Evolutionary conservation across 2,329 filamentous ascomycete genomes (phyloP), one percentile per base, ranked within the genome.

Genomic region (Xylariaceae sp.): DNA sequence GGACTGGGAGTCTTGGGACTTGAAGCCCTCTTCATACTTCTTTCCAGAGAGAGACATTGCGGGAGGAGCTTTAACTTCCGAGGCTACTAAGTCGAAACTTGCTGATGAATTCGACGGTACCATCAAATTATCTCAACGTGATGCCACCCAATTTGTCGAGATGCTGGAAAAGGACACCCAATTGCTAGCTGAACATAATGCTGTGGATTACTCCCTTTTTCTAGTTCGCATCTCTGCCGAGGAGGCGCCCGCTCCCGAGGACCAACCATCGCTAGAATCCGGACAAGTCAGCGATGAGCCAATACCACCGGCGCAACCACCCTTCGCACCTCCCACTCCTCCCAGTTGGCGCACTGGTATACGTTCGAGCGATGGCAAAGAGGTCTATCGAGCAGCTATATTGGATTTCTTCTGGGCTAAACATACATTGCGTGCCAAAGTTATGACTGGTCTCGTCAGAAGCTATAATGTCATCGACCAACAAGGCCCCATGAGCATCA

Each of bases 321-420:
- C 68, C 0, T 64, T 66, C 14, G 50, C 62, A 2, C 64, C 65
- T 1, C 63, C 65, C 1, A 37, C 47, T 1, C 64, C 65, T 3
- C 64, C 66, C 70, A 66, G 66, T 5, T 89, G 85, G 85, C 71
- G 84, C 10, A 75, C 69, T 0, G 85, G 85, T 0, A 57, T 88
- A 0, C 54, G 65, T 1, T 85, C 82, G 8, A 68, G 73, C 0
- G 80, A 87, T 55, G 78, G 78, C 0, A 79, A 79, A 54, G 85
- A 82, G 71, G 68, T 82, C 11, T 89, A 87, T 57, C 75, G 85
- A 3, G 82, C 77, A 3, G 75, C 83, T 0, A 65, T 89, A 12
- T 69, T 89, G 25, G 86, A 89, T 63, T 89, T 90, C 66, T 88
- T 89, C 69, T 89, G 85, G 85, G 79, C 83, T 0, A 86, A 85